Evolutionary conservation across 768 basidiomycete species (phyloP), one percentile per base, ranked within the genome.

Genomic region (Lenzites betulinus): DNA sequence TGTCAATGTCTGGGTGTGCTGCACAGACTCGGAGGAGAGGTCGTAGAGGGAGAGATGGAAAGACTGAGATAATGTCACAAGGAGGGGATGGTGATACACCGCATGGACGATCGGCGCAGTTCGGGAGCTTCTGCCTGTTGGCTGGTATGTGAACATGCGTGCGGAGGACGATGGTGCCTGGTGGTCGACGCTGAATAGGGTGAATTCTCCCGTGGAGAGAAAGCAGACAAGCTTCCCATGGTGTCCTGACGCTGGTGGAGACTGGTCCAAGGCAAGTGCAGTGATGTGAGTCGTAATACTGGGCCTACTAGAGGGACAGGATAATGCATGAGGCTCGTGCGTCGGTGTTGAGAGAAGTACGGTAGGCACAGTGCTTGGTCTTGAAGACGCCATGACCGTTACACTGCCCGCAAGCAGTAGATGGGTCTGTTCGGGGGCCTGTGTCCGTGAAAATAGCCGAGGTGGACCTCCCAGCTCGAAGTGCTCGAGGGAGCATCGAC

Each of bases 21-120:
- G 74, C 49, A 85, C 77, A 9, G 68, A 74, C 63, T 81, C 78
- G 26, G 74, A 76, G 15, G 83, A 83, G 43, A 92, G 70, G 69
- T 91, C 86, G 70, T 88, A 93, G n/a, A 92, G 72, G 46, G 85
- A 85, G 22, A 93, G 80, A 13, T 78, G 79, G 69, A 93, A 92
- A 36, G 79, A 72, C 63, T 81, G 75, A 25, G 91, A 87, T 48
- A 93, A 77, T 0, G 89, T 85, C 50, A 90, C 80, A 51, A 93
- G 85, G 6, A 93, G 74, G 1, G 90, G 92, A 60, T 92, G 88
- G 65, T 92, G 84, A 67, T 90, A 93, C 8, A 81, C 89, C 15
- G 87, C 88, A 47, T 86, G 86, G 48, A 82, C 78, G 59, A 88
- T 80, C 18, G 79, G 78, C 13, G 79, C 70, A 7, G 71, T 75